phyloP scores from a whole-genome alignment of 2,329 filamentous ascomycete species.

The Epichloe uncinata region DNA sequence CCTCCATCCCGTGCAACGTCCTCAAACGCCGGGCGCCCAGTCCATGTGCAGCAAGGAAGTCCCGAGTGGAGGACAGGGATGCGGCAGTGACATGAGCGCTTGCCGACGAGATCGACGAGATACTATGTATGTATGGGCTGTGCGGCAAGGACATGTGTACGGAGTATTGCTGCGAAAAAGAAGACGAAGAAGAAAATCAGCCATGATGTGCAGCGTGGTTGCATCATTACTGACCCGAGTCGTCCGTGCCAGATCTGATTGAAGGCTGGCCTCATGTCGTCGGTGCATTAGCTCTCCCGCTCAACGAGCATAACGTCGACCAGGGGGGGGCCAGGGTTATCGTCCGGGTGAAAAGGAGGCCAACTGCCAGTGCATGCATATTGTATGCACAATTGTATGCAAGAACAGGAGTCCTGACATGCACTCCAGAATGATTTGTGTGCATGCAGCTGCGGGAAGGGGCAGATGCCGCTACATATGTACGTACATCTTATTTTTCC shows the following conservation, averaged over 20 bases:
- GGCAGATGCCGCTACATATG: neutral
- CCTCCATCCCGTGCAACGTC: neutral
- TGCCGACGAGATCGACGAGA: neutral
- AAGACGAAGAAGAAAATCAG: neutral
- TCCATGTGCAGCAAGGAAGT: neutral
- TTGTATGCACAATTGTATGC: constrained; percentile 1
- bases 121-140: no score
- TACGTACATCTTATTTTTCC: neutral
- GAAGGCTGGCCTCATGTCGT: neutral
- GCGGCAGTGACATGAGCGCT: neutral
- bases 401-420: neutral
- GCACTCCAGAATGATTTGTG: constrained; percentile 1
- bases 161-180: no score
- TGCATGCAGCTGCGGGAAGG: neutral
- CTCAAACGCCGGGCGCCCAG: neutral
- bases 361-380: neutral
- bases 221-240: neutral
- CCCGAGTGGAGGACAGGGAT: neutral
- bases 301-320: constrained; percentile 4
- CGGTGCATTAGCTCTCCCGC: constrained; percentile 12
- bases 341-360: no score
- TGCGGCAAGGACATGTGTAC: no score
- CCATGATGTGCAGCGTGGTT: neutral
- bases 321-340: neutral
- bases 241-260: constrained; percentile 1